Conservation (phyloP, 2,329 filamentous ascomycete species). For the Aureobasidium sp. region DNA sequence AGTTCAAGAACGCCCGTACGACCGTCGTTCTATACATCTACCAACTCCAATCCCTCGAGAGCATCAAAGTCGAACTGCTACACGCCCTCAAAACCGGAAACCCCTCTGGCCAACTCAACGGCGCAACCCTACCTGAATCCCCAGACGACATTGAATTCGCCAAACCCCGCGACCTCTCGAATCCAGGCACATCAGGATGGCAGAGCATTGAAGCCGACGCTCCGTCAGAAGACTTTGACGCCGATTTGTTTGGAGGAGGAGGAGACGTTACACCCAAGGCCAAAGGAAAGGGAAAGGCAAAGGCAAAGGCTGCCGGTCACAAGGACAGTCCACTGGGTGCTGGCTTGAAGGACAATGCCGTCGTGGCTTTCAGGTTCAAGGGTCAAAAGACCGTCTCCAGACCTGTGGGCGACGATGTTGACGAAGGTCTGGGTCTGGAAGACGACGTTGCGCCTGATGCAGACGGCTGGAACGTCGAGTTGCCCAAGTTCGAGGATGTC, state of each 20-base stretch:
- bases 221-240: slow-evolving; percentile 20
- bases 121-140: slow-evolving; percentile 30
- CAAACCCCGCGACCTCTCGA: slow-evolving; percentile 29
- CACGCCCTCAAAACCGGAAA: slow-evolving; percentile 32
- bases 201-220: slow-evolving; percentile 22
- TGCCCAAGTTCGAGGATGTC: slow-evolving; percentile 14
- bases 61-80: slow-evolving; percentile 34
- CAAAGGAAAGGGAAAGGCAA: slow-evolving; percentile 34
- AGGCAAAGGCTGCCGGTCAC: slow-evolving; percentile 22
- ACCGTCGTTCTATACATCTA: slow-evolving; percentile 40
- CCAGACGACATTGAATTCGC: slow-evolving; percentile 34
- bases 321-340: slow-evolving; percentile 30
- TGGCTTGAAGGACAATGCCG: slow-evolving; percentile 25
- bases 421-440: slow-evolving; percentile 19
- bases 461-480: slow-evolving; percentile 16
- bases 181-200: slow-evolving; percentile 34
- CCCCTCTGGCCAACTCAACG: slow-evolving; percentile 26
- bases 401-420: slow-evolving; percentile 13
- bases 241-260: slow-evolving; percentile 17
- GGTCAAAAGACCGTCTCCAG: background rate
- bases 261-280: slow-evolving; percentile 20
- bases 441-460: background rate
- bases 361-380: slow-evolving; percentile 29
- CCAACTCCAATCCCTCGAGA: slow-evolving; percentile 31
- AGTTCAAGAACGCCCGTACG: slow-evolving; percentile 38